A percentile compares a stretch with the other conserved stretches of the same genome.
phyloP scores from a whole-genome alignment of 441 rosid genomes.

The Bruguiera hainesii region DNA sequence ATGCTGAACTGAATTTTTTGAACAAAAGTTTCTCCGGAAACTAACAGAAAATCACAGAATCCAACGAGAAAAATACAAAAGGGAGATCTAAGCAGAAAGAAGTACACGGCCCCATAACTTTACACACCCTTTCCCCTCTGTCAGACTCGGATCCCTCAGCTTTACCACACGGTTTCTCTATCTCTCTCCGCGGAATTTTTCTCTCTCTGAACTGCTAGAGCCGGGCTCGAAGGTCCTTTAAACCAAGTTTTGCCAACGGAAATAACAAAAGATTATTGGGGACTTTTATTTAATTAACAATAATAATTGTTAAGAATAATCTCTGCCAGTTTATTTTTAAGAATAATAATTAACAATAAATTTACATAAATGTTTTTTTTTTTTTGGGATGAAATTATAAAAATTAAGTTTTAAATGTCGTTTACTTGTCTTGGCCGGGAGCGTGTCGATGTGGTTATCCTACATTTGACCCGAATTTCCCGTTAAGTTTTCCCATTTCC shows the following conservation, averaged over 20 bases:
- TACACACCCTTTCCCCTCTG: constrained; percentile 1
- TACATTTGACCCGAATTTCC: not conserved
- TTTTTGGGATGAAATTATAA: no score
- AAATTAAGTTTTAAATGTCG: not conserved
- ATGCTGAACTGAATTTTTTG: not conserved
- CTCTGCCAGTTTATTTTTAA: no score
- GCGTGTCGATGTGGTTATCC: not conserved
- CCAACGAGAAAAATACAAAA: not conserved
- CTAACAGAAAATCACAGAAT: constrained; percentile 19
- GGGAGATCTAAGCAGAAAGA: constrained; percentile 15
- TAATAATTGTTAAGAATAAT: no score
- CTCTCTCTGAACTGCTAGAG: not conserved
- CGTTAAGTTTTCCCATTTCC: not conserved
- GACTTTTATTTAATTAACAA: no score
- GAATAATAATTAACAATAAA: no score
- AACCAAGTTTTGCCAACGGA: not conserved
- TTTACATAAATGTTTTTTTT: no score
- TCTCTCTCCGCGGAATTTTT: no score
- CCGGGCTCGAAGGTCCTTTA: not conserved
- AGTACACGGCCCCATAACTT: not conserved
- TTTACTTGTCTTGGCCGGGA: not conserved
- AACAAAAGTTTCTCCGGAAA: constrained; percentile 8
- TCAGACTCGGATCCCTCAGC: constrained; percentile 24
- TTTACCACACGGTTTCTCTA: constrained; percentile 13
- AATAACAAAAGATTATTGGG: no score